phyloP scores from a whole-genome alignment of 768 basidiomycete species.

The Pisolithus albus region DNA sequence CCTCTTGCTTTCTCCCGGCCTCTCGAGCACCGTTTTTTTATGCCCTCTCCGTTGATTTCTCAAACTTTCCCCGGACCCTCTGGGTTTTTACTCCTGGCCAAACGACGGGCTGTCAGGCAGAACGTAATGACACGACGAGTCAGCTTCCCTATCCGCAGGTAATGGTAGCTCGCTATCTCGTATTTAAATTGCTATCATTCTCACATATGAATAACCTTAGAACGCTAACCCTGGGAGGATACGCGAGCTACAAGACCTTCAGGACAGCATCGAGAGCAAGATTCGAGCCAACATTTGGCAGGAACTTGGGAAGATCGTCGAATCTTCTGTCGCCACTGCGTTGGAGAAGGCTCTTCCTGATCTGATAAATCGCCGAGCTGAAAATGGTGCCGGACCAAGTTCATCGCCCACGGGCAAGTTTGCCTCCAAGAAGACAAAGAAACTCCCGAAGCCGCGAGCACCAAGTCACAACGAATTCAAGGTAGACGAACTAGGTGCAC shows the following conservation, averaged over 20 bases:
- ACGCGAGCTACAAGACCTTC: not conserved
- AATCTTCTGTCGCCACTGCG: not conserved
- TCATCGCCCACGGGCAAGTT: too few species aligned
- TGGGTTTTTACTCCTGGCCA: too few species aligned
- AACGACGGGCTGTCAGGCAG: too few species aligned
- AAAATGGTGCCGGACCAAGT: not conserved
- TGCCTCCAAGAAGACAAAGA: not conserved
- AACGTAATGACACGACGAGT: too few species aligned
- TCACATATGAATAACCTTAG: not conserved
- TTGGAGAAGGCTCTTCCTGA: not conserved
- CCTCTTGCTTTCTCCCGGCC: too few species aligned
- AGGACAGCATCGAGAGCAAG: not conserved
- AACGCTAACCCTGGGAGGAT: not conserved
- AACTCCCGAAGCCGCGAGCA: not conserved
- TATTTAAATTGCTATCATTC: not conserved
- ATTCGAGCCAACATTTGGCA: not conserved
- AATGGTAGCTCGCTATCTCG: too few species aligned
- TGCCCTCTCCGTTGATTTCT: too few species aligned
- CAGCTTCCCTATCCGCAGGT: too few species aligned
- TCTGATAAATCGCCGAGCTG: not conserved
- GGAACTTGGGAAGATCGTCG: not conserved
- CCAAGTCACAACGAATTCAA: not conserved
- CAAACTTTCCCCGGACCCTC: too few species aligned
- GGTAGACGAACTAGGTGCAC: not conserved
- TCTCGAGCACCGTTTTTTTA: too few species aligned